Evolutionary conservation across 192 early-diverging fungal species (phyloP).

Genomic region (Dimargaris xerosporica): DNA sequence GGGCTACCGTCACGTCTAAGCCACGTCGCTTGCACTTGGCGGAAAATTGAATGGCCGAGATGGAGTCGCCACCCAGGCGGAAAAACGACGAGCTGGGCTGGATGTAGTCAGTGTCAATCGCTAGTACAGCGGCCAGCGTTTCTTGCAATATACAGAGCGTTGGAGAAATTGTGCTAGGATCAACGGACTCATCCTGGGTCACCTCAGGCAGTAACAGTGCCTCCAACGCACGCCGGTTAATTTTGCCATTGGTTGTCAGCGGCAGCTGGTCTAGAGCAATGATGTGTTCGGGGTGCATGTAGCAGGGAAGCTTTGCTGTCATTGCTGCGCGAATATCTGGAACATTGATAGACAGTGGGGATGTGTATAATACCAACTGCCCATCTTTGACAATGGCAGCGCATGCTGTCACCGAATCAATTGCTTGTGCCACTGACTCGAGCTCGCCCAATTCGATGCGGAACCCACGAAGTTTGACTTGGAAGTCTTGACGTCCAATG

Average conservation of each 20-base stretch:
- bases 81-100: neutral
- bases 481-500: neutral
- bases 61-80: constrained; percentile 6
- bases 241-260: neutral
- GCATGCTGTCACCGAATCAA: neutral
- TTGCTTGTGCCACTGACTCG: neutral
- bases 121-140: neutral
- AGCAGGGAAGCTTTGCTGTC: neutral
- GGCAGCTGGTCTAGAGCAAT: neutral
- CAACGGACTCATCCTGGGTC: too few relatives aligned
- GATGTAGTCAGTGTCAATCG: neutral
- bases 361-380: neutral
- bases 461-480: constrained; percentile 8
- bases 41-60: constrained; percentile 6
- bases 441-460: constrained; percentile 3
- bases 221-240: neutral
- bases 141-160: neutral
- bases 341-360: neutral
- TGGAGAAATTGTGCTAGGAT: neutral
- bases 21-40: neutral
- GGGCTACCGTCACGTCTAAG: neutral
- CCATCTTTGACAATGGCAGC: neutral
- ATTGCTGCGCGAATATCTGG: neutral
- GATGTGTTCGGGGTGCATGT: constrained; percentile 3
- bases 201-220: too few relatives aligned